phyloP scores from a whole-genome alignment of 805 yeast species.

The Pichia cabralensis region DNA sequence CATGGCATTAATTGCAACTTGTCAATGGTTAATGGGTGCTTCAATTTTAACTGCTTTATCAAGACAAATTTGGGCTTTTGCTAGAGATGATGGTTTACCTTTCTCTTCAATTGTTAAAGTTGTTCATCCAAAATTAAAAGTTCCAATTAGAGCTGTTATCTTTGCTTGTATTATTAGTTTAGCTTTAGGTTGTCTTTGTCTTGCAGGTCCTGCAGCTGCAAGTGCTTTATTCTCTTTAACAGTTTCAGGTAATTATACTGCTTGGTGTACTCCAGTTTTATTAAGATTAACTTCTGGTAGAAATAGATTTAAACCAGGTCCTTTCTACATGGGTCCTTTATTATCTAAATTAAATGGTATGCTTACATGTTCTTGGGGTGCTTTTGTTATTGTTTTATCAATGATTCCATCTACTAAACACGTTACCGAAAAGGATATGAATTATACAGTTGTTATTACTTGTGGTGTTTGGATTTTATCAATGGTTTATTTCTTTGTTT shows the following conservation, averaged over 20 bases:
- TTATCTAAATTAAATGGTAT: slow-evolving; percentile 35
- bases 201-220: slow-evolving; percentile 53
- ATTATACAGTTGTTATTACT: slow-evolving; percentile 58
- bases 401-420: slow-evolving; percentile 46
- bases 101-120: slow-evolving; percentile 44
- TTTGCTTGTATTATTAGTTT: slow-evolving; percentile 43
- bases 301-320: slow-evolving; percentile 51
- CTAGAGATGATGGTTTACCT: slow-evolving; percentile 71
- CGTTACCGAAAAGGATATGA: slow-evolving; percentile 44
- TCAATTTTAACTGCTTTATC: slow-evolving; percentile 54
- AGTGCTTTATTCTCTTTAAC: slow-evolving; percentile 58
- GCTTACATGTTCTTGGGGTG: slow-evolving; percentile 39
- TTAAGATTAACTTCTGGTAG: slow-evolving; percentile 41
- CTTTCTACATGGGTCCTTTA: slow-evolving; percentile 48
- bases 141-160: slow-evolving; percentile 56
- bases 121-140: slow-evolving; percentile 45
- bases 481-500: slow-evolving; percentile 15
- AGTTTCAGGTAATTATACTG: slow-evolving; percentile 51
- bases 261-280: slow-evolving; percentile 55
- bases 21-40: slow-evolving; percentile 60
- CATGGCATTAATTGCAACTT: slow-evolving; percentile 45
- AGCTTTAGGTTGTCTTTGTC: slow-evolving; percentile 44
- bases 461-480: slow-evolving; percentile 32
- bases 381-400: slow-evolving; percentile 42
- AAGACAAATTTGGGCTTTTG: slow-evolving; percentile 67